A percentile compares a stretch with the other conserved stretches of the same genome.
phyloP scores from a whole-genome alignment of 306 rosid genomes.

The Quercus mongolica region DNA sequence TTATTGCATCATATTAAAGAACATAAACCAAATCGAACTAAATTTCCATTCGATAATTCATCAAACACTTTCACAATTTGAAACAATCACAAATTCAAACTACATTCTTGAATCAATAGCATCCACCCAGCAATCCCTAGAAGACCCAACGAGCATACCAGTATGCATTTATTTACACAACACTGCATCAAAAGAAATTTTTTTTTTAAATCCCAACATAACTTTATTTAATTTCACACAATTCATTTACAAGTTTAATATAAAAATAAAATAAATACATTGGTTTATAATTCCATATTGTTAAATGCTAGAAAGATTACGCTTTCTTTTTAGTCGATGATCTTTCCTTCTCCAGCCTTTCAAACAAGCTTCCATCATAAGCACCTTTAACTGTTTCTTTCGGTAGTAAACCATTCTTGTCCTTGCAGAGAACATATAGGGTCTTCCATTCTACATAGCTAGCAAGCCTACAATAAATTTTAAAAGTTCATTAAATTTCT shows the following conservation, averaged over 20 bases:
- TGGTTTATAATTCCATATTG: neutral
- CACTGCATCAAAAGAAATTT: conserved; percentile 8
- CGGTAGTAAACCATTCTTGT: conserved; percentile 57
- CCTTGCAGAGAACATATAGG: conserved; percentile 67
- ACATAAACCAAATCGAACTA: neutral
- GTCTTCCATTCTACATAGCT: conserved; percentile 59
- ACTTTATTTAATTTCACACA: neutral
- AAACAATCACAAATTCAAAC: neutral
- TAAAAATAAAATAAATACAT: neutral
- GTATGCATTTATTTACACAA: neutral
- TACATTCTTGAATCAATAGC: neutral
- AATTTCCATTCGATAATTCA: neutral
- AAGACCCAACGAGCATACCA: neutral
- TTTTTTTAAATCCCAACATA: neutral
- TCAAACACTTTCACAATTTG: neutral
- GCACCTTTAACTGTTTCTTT: conserved; percentile 56
- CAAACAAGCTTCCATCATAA: conserved; percentile 85
- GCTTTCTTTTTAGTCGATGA: conserved; percentile 31
- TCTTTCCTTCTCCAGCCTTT: conserved; percentile 45
- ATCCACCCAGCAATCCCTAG: neutral
- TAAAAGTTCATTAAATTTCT: neutral
- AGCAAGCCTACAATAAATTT: conserved; percentile 38
- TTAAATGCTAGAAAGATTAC: neutral
- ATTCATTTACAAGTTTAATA: neutral
- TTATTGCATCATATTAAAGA: neutral